Conservation (phyloP, 257 asterid species). For the Nicotiana tabacum region DNA sequence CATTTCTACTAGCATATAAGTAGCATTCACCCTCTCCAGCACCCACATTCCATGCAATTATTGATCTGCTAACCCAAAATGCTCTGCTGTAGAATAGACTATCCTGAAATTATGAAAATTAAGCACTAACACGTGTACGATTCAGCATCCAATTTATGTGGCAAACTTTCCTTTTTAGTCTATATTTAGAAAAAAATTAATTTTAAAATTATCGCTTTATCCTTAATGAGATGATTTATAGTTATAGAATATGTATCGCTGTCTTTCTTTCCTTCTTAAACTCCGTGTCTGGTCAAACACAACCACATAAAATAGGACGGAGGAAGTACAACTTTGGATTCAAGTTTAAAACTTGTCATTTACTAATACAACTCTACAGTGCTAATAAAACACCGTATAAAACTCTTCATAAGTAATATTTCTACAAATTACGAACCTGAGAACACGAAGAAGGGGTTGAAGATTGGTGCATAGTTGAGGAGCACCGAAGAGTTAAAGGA, state of each 20-base stretch:
- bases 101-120: conserved; percentile 43
- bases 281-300: background rate
- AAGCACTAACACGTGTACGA: background rate
- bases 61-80: conserved; percentile 70
- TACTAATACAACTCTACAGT: background rate
- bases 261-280: background rate
- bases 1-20: conserved; percentile 68
- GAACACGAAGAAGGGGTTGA: conserved; percentile 28
- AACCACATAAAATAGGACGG: background rate
- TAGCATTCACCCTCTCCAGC: conserved; percentile 56
- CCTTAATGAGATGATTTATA: too few species aligned
- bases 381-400: background rate
- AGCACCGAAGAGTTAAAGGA: conserved; percentile 24
- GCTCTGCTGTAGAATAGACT: conserved; percentile 55
- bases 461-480: conserved; percentile 41
- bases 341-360: background rate
- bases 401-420: background rate
- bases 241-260: too few species aligned
- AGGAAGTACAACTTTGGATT: background rate
- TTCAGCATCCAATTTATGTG: background rate
- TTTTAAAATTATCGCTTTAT: background rate
- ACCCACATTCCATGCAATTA: conserved; percentile 77
- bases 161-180: background rate
- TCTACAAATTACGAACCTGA: conserved; percentile 25
- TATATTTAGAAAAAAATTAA: background rate